Evolutionary conservation across 1,139 yeast genomes (phyloP), one percentile per base, ranked within the genome.

Genomic region (Hyphopichia pseudoburtonii): DNA sequence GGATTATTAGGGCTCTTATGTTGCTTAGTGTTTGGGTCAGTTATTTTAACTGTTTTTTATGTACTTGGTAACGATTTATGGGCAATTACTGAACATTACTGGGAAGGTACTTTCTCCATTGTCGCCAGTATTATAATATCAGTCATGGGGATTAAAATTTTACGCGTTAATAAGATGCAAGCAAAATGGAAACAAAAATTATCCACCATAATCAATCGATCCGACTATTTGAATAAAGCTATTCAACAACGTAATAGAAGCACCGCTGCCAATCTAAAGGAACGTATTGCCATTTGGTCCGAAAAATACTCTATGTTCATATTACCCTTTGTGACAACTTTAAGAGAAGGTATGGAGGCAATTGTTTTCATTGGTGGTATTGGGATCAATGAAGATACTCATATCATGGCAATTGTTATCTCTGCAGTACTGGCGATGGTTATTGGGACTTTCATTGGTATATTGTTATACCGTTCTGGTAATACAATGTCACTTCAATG

Each of bases 151-250:
- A 48, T 68, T 16, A 68, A 70, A 39, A 66, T 70, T 11, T 54
- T 70, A 24, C 52, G 76, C 26, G 72, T 70, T 17, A 66, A 58
- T 40, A 64, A 57, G 36, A 79, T 88, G 88, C 87, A 86, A 63
- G 80, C 79, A 43, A 88, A 88, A 62, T 89, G 97, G 97, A 78
- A 85, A 52, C 64, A 76, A 39, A 86, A 86, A 60, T 73, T 86
- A 24, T 50, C 59, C 2, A 27, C 38, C 10, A 43, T 60, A 8
- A 45, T 62, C 18, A 39, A 47, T 12, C 47, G 46, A 31, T 53
- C 62, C 1, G 46, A 51, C 19, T 50, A 45, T 30, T 34, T 58
- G n/a, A 40, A 44, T 22, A 45, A 40, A 15, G 51, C 50, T 9
- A 35, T 42, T n/a, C 36, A 28, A 9, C 37, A 35, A 17, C 36